A percentile compares a stretch with the other conserved stretches of the same genome.
Evolutionary conservation across 139 green algal species (phyloP).

Genomic region (Limnomonas spitsbergensis): DNA sequence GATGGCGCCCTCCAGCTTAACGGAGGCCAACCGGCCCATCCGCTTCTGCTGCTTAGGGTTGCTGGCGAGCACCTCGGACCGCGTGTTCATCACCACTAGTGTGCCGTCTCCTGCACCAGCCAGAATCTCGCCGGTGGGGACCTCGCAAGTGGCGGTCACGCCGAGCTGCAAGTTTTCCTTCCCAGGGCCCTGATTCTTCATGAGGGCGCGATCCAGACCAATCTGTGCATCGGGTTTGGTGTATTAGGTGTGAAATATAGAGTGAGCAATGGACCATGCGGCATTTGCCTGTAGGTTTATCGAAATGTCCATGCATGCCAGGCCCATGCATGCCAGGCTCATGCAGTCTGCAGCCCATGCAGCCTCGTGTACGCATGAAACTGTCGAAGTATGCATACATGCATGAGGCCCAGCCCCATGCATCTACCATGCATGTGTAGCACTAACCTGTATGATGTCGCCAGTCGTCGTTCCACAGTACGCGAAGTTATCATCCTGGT

Average conservation of each 20-base stretch:
- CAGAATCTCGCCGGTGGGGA: conserved; percentile 52
- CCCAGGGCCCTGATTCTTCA: conserved; percentile 65
- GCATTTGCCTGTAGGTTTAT: too few relatives aligned
- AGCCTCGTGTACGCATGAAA: too few relatives aligned
- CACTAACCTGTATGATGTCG: conserved; percentile 72
- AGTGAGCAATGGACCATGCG: too few relatives aligned
- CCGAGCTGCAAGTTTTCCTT: conserved; percentile 54
- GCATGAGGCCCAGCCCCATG: too few relatives aligned
- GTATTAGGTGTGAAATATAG: too few relatives aligned
- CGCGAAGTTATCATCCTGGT: conserved; percentile 63
- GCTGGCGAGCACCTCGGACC: conserved; percentile 24
- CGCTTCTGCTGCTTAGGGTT: conserved; percentile 60
- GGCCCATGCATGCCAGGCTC: too few relatives aligned
- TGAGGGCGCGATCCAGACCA: conserved; percentile 52
- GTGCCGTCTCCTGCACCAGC: conserved; percentile 60
- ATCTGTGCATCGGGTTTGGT: too few relatives aligned
- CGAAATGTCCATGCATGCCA: too few relatives aligned
- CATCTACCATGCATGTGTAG: not conserved
- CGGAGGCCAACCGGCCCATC: conserved; percentile 37
- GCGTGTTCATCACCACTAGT: conserved; percentile 35
- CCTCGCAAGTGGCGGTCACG: conserved; percentile 39
- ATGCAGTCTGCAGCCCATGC: too few relatives aligned
- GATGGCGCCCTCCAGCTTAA: conserved; percentile 51
- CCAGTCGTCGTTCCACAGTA: conserved; percentile 72
- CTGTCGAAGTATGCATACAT: too few relatives aligned